phyloP scores from a whole-genome alignment of 768 basidiomycete genomes.

The Gelatoporia subvermispora region DNA sequence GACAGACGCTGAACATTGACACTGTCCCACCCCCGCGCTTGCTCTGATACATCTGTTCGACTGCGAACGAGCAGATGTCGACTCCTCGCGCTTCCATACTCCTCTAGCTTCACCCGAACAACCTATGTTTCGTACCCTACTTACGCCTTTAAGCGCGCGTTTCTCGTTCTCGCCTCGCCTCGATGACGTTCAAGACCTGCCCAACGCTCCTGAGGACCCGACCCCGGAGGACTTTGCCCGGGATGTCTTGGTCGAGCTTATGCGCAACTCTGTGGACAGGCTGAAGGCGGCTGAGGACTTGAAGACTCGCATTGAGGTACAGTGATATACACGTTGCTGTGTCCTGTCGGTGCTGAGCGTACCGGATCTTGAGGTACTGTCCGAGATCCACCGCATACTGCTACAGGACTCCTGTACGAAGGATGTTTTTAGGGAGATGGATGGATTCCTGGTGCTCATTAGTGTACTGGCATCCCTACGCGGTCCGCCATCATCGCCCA shows the following conservation, averaged over 20 bases:
- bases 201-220: conserved; percentile 25
- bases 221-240: conserved; percentile 68
- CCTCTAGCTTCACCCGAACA: too few species aligned
- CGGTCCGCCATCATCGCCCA: conserved; percentile 13
- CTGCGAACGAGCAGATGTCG: too few species aligned
- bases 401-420: conserved; percentile 60
- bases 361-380: conserved; percentile 42
- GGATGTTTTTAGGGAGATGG: conserved; percentile 75
- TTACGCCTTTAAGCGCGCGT: conserved; percentile 30
- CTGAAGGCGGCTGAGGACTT: conserved; percentile 54
- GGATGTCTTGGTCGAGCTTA: conserved; percentile 66
- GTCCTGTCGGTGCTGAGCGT: background rate
- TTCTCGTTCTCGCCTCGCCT: conserved; percentile 19
- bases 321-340: background rate
- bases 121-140: conserved; percentile 28
- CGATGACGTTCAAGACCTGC: conserved; percentile 3
- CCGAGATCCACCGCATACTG: conserved; percentile 65
- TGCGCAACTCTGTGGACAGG: conserved; percentile 65
- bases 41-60: too few species aligned
- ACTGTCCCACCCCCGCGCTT: too few species aligned
- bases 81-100: too few species aligned
- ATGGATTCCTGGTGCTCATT: conserved; percentile 75
- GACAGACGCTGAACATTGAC: too few species aligned
- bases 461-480: conserved; percentile 62
- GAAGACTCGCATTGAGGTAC: conserved; percentile 48